Evolutionary conservation across 1,284 basidiomycete genomes (phyloP), one percentile per base, ranked within the genome.

Genomic region (Cerrena zonata): DNA sequence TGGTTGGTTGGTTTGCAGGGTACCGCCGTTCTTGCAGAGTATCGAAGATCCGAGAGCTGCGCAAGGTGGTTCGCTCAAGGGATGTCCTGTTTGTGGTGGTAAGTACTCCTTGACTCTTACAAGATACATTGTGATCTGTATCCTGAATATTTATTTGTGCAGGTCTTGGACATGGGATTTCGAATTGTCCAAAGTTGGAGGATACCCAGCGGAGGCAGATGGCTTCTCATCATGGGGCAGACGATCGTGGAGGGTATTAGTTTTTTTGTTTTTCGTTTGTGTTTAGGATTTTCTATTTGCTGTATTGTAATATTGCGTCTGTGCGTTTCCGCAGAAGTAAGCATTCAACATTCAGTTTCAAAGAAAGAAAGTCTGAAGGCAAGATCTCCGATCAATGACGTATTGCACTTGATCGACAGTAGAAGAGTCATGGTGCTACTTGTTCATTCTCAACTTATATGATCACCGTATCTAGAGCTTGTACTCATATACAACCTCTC

Each of bases 51-150:
- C 95, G 12, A 82, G 91, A 47, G 85, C 82, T 1, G 81, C 78
- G 0, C 85, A 88, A 55, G 89, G 87, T 13, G 88, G 84, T 2
- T 76, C 78, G 2, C 69, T 92, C 56, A 87, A 84, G 54, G 94
- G 94, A 18, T 99, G 96, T 72, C 87, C 93, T 1, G 89, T 98
- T 30, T 99, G 96, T 73, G 96, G 96, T 65, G 96, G 93, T 84
- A 63, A 53, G 72, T 65, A 38, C 38, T 47, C n/a, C n/a, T n/a
- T 47, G 34, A 12, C 34, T 47, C 30, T 38, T 22, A 11, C 19
- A 18, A 11, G 15, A n/a, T n/a, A 26, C 25, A 13, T 23, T 45
- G 11, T 45, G 21, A 45, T 7, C 15, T n/a, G 7, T 34, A 34
- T 34, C 30, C 43, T 22, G 18, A 45, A 5, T 10, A 19, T 41